phyloP scores from a whole-genome alignment of 176 grass and related monocot genomes.

The Paspalum vaginatum region DNA sequence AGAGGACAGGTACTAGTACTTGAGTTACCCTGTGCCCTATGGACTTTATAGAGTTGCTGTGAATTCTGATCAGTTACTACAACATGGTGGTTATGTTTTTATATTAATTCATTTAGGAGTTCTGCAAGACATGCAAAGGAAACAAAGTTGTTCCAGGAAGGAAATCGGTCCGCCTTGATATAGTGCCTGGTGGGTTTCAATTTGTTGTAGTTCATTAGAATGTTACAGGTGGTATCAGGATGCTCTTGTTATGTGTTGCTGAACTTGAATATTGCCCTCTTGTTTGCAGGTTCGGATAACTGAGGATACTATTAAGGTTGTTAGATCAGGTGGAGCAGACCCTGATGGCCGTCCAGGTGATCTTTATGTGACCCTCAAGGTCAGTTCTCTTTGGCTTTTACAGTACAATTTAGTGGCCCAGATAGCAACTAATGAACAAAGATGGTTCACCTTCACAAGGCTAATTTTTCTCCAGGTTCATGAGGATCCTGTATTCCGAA shows the following conservation, averaged over 20 bases:
- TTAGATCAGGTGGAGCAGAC: slow-evolving; percentile 83
- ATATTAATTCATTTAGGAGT: slow-evolving; percentile 51
- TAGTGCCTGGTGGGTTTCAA: slow-evolving; percentile 66
- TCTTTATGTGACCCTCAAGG: slow-evolving; percentile 88
- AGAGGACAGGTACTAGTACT: not conserved
- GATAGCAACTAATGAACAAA: not conserved
- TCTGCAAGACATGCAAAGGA: slow-evolving; percentile 90
- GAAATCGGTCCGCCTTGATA: slow-evolving; percentile 70
- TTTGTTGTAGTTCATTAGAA: not conserved
- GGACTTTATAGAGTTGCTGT: not conserved
- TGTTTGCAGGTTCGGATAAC: slow-evolving; percentile 72
- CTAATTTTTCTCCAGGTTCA: slow-evolving; percentile 65
- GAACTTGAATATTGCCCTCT: slow-evolving; percentile 9
- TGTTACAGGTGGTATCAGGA: not conserved
- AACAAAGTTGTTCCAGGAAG: slow-evolving; percentile 68
- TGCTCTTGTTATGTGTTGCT: slow-evolving; percentile 10
- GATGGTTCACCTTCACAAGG: slow-evolving; percentile 1
- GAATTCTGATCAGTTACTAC: slow-evolving; percentile 21
- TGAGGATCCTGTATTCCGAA: slow-evolving; percentile 86
- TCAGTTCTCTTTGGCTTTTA: slow-evolving; percentile 30
- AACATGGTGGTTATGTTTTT: slow-evolving; percentile 29
- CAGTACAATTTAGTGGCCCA: slow-evolving; percentile 17
- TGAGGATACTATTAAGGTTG: slow-evolving; percentile 72
- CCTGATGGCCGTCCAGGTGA: slow-evolving; percentile 80
- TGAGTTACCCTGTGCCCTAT: not conserved